Base-by-base conservation (phyloP, 257 asterid species). In the Phtheirospermum japonicum region DNA sequence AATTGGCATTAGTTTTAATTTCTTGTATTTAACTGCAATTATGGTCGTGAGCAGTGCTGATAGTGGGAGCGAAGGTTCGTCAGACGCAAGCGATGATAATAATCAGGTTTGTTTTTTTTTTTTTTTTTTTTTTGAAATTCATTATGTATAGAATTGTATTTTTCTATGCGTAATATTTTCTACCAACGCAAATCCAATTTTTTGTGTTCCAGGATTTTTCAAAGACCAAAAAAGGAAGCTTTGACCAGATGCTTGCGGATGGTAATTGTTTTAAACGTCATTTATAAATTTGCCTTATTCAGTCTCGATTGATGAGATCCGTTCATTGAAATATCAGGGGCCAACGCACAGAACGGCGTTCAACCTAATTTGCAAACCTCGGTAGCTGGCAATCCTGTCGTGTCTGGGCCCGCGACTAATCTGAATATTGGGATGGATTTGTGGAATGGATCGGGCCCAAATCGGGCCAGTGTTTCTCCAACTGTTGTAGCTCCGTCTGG, bases 241-340 rank as follows among this genome's bases (percentile, higher is more conserved):
- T 87, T 30, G 80, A 83, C 58, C 90, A 81, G 78, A 87, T 85
- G 96, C 94, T 87, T 56, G 96, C 90, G n/a, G 90, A 85, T 45
- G 96, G 96, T 87, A 78, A 23, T 1, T 23, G 3, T 23, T 23
- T 42, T 46, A 17, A 20, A 50, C 33, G 31, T 34, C 52, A 62
- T 23, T 61, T 64, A 19, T 32, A 32, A 13, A 37, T 13, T 49
- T 69, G 30, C 36, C 59, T 18, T 42, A 23, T 61, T 66, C 61
- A 18, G 45, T 33, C 34, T 20, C 32, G 10, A 1, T 53, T 61
- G 58, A 71, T 50, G 61, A 59, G 52, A 26, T 71, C 40, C 18
- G 54, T 30, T 14, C 12, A 7, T 57, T 40, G 23, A 32, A 33
- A 68, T 42, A 50, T 51, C 78, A 80, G 95, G 85, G 65, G 92